These are phyloP conservation scores for Arthroderma uncinatum DNA, from an alignment of 2,329 filamentous ascomycete species.

Conservation along the genomic window DNA sequence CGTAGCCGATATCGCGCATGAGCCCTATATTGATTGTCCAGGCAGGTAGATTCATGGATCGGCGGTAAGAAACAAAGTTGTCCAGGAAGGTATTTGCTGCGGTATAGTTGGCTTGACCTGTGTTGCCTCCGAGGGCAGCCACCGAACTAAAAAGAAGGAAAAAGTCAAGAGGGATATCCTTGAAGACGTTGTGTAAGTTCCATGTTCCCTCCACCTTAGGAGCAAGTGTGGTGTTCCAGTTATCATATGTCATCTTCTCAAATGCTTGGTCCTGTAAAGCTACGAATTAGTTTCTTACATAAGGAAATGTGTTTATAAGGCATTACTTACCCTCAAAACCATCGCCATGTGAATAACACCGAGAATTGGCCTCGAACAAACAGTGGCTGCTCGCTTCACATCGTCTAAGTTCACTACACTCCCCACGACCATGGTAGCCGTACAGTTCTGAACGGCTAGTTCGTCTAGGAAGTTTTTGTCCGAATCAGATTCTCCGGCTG, in stretches of 20 bases:
- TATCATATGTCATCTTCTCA: neutral
- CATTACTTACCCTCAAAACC: conserved; percentile 10
- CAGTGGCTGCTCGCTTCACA: conserved; percentile 1
- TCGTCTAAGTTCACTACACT: conserved; percentile 12
- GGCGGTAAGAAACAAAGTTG: conserved; percentile 14
- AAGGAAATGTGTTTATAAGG: neutral
- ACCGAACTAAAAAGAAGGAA: conserved; percentile 15
- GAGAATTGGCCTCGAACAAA: neutral
- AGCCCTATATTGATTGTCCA: conserved; percentile 2
- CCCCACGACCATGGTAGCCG: conserved; percentile 10
- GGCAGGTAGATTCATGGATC: neutral
- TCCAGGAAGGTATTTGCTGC: conserved; percentile 13
- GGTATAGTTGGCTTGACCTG: conserved; percentile 9
- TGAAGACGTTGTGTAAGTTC: conserved; percentile 16
- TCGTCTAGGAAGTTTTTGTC: neutral
- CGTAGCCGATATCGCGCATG: conserved; percentile 1
- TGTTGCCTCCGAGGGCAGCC: conserved; percentile 1
- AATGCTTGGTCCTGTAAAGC: neutral
- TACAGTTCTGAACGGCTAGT: neutral
- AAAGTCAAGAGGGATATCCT: conserved; percentile 15
- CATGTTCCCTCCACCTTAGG: conserved; percentile 21
- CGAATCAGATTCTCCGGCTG: conserved; percentile 14
- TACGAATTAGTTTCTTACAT: neutral
- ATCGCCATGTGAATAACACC: conserved; percentile 12
- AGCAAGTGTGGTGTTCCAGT: conserved; percentile 14